phyloP scores from a whole-genome alignment of 805 yeast genomes.

The Candida railenensis region DNA sequence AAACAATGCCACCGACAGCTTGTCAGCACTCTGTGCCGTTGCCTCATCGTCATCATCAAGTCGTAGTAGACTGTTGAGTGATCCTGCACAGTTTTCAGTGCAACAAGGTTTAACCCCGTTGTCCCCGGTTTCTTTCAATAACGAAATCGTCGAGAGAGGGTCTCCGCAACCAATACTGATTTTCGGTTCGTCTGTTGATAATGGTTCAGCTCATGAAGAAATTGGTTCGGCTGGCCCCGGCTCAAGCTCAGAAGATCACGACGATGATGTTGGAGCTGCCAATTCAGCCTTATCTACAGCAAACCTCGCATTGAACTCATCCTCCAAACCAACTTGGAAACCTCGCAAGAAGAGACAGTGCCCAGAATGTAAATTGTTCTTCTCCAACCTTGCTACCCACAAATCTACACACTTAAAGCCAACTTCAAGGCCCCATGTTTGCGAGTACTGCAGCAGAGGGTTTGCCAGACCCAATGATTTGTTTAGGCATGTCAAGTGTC shows the following conservation, averaged over 20 bases:
- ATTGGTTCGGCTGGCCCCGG: background rate
- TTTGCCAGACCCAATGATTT: constrained; percentile 87
- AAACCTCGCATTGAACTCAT: background rate
- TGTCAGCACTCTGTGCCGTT: constrained; percentile 8
- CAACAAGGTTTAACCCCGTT: background rate
- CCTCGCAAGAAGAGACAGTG: constrained; percentile 71
- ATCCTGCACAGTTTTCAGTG: constrained; percentile 5
- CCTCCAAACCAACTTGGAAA: constrained; percentile 23
- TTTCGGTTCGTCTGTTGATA: background rate
- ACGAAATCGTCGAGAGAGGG: background rate
- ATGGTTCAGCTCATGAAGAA: background rate
- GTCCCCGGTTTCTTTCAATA: constrained; percentile 1
- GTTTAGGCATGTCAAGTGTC: constrained; percentile 81
- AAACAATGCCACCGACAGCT: constrained; percentile 3
- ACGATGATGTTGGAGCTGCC: background rate
- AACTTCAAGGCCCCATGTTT: constrained; percentile 71
- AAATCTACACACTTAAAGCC: constrained; percentile 74
- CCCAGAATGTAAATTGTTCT: constrained; percentile 64
- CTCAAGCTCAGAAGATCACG: background rate
- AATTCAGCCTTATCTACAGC: background rate
- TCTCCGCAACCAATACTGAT: background rate
- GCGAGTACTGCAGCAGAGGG: constrained; percentile 77
- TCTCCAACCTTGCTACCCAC: constrained; percentile 81
- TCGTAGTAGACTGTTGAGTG: background rate
- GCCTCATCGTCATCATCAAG: constrained; percentile 3